Conservation (phyloP, 306 rosid species). For the Inga laurina region DNA sequence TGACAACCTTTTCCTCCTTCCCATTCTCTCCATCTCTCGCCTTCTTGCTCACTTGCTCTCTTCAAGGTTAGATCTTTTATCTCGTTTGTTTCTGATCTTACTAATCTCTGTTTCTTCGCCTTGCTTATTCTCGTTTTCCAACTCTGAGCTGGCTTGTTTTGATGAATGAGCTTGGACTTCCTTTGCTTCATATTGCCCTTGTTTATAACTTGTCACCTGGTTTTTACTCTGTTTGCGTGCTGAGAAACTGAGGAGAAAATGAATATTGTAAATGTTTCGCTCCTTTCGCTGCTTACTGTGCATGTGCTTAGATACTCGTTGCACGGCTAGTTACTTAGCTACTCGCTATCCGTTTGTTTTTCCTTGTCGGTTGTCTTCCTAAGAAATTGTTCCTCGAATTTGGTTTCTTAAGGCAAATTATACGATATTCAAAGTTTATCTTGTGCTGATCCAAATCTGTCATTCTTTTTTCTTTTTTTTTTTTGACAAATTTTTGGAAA, state of each 20-base stretch:
- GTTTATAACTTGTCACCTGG: background rate
- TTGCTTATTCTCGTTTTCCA: background rate
- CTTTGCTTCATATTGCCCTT: background rate
- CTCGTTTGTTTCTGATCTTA: background rate
- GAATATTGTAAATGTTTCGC: background rate
- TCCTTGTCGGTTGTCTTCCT: background rate
- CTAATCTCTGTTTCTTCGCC: background rate
- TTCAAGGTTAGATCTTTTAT: background rate
- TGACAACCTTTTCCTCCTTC: conserved; percentile 19
- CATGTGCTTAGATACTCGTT: background rate
- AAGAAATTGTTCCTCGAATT: background rate
- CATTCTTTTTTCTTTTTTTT: background rate
- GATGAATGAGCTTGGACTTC: conserved; percentile 34
- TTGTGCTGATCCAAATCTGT: background rate
- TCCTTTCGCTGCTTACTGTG: background rate
- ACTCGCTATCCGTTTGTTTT: background rate
- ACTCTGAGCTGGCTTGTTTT: conserved; percentile 37
- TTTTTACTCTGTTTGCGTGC: conserved; percentile 29
- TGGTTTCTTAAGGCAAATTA: background rate
- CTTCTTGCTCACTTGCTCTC: background rate
- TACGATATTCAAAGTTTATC: background rate
- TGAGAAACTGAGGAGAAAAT: conserved; percentile 30
- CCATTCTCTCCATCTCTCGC: background rate
- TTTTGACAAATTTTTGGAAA: background rate
- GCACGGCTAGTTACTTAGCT: background rate